A percentile compares a stretch with the other conserved stretches of the same genome.
These are phyloP conservation scores for Metrosideros polymorpha DNA, from an alignment of 441 rosid species.

Conservation along the genomic window DNA sequence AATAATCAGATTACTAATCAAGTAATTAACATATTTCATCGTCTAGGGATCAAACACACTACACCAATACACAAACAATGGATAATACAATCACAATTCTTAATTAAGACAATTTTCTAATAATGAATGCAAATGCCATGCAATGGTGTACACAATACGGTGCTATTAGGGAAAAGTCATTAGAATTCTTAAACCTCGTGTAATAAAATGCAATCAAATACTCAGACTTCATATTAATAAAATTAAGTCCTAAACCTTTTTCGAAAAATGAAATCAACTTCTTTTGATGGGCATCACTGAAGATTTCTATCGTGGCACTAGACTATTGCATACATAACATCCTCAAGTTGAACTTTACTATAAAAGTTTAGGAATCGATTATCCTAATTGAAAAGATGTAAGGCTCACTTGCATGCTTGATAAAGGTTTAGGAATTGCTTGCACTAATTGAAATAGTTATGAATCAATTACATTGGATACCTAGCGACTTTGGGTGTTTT, in stretches of 20 bases:
- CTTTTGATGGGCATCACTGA: not conserved
- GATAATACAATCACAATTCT: not conserved
- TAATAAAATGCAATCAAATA: not conserved
- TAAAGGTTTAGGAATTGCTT: not conserved
- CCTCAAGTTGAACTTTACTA: not conserved
- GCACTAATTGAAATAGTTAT: not conserved
- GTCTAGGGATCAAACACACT: not conserved
- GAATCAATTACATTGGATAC: not conserved
- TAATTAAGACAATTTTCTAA: not conserved
- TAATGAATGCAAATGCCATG: not conserved
- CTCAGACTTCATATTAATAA: not conserved
- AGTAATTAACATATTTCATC: not conserved
- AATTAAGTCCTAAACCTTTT: not conserved
- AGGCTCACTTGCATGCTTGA: not conserved
- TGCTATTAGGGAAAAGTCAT: not conserved
- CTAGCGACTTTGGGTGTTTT: not conserved
- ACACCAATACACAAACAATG: not conserved
- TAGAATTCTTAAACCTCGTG: not conserved
- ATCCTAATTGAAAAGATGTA: not conserved
- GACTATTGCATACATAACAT: not conserved
- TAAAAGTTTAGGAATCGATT: too few relatives aligned
- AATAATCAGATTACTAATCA: not conserved
- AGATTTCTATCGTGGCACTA: not conserved
- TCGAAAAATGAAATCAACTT: not conserved
- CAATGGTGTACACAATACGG: not conserved